These are phyloP conservation scores for Exophiala sideris DNA, from an alignment of 2,329 filamentous ascomycete species.

Conservation along the genomic window DNA sequence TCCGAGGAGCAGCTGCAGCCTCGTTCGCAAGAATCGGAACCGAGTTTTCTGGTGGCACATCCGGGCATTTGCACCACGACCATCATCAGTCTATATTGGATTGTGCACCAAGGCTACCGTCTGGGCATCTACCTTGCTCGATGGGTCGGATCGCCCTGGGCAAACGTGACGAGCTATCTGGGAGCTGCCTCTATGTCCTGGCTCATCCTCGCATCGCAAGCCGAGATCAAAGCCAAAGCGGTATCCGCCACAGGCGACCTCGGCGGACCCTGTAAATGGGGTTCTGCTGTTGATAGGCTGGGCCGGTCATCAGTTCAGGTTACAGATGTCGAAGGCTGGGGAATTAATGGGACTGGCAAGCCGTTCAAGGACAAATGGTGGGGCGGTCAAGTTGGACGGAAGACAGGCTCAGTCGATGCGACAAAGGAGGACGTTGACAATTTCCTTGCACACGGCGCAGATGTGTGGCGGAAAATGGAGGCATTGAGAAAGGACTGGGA, in stretches of 20 bases:
- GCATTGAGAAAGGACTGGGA: slow-evolving; percentile 66
- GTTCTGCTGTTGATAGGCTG: slow-evolving; percentile 61
- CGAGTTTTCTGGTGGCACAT: slow-evolving; percentile 74
- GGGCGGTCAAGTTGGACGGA: slow-evolving; percentile 55
- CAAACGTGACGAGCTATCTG: slow-evolving; percentile 69
- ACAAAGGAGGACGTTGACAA: slow-evolving; percentile 59
- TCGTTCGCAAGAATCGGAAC: slow-evolving; percentile 34
- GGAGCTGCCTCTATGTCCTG: slow-evolving; percentile 75
- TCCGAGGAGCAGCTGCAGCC: slow-evolving; percentile 19
- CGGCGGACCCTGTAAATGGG: slow-evolving; percentile 73
- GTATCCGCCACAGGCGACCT: slow-evolving; percentile 55
- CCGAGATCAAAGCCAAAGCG: slow-evolving; percentile 37
- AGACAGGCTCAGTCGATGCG: slow-evolving; percentile 55
- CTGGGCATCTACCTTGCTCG: slow-evolving; percentile 54
- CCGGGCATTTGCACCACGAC: slow-evolving; percentile 82
- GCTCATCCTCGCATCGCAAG: slow-evolving; percentile 66
- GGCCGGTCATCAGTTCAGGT: slow-evolving; percentile 59
- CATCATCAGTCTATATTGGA: slow-evolving; percentile 67
- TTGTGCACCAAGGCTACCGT: slow-evolving; percentile 22
- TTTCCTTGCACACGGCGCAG: slow-evolving; percentile 61
- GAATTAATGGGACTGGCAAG: slow-evolving; percentile 54
- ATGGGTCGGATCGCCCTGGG: slow-evolving; percentile 83
- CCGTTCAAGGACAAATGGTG: slow-evolving; percentile 26
- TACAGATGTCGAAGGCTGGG: slow-evolving; percentile 87
- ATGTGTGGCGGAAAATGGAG: slow-evolving; percentile 71